Percentiles rank a stretch among this genome's conserved stretches.
These are phyloP conservation scores for Stephania yunnanensis DNA, from an alignment of 164 flowering plant genomes.

Conservation along the genomic window DNA sequence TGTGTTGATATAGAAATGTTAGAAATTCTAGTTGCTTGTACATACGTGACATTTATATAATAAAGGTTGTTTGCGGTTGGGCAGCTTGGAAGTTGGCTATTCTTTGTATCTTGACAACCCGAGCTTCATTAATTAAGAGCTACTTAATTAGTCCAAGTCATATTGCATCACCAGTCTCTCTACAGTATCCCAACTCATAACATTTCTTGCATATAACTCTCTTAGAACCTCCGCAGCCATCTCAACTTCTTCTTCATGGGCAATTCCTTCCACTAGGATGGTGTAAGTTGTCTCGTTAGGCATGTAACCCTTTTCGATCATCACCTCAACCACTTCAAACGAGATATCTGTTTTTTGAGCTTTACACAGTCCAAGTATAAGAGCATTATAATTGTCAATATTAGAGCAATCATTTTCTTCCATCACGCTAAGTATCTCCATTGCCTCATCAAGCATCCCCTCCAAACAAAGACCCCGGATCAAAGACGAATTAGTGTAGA, in stretches of 20 bases:
- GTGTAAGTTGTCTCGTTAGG: conserved; percentile 81
- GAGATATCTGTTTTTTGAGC: conserved; percentile 55
- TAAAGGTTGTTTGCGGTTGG: background rate
- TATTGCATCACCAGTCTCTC: conserved; percentile 83
- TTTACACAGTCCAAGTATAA: conserved; percentile 74
- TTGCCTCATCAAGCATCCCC: conserved; percentile 71
- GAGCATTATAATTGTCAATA: conserved; percentile 64
- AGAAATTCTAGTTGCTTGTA: background rate
- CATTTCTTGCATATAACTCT: conserved; percentile 47
- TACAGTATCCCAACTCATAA: conserved; percentile 43
- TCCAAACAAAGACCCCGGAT: conserved; percentile 83
- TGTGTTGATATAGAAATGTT: background rate
- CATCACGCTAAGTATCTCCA: conserved; percentile 54
- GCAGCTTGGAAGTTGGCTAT: background rate
- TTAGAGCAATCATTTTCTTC: conserved; percentile 56
- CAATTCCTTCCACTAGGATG: conserved; percentile 76
- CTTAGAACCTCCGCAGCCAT: conserved; percentile 54
- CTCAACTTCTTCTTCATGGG: conserved; percentile 53
- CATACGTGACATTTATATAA: background rate
- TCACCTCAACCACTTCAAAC: conserved; percentile 45
- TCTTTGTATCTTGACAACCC: background rate
- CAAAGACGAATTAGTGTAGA: conserved; percentile 65
- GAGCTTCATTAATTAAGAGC: background rate
- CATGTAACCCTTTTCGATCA: conserved; percentile 59
- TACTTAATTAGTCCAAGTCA: conserved; percentile 36